A percentile compares a stretch with the other conserved stretches of the same genome.
Conservation (phyloP, 176 grass and related monocot species). For the Paspalum vaginatum region DNA sequence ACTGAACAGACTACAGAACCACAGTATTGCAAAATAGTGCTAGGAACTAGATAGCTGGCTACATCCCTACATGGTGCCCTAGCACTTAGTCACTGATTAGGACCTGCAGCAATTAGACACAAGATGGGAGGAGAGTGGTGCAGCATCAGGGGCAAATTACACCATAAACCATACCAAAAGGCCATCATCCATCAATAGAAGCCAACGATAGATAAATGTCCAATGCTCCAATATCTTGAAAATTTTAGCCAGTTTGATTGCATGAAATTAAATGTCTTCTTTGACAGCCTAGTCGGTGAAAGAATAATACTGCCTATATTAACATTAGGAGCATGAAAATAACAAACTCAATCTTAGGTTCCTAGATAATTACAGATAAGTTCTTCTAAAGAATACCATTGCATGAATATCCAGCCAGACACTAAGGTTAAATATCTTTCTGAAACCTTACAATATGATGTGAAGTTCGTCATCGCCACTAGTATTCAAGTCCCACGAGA, state of each 20-base stretch:
- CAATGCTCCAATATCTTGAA: not conserved
- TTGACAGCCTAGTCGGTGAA: not conserved
- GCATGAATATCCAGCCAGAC: not conserved
- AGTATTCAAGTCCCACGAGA: not conserved
- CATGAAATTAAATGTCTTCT: not conserved
- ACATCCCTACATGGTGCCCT: not conserved
- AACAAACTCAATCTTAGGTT: not conserved
- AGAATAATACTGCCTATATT: not conserved
- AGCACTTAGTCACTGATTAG: too few species aligned
- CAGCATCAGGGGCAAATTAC: not conserved
- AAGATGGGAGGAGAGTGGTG: not conserved
- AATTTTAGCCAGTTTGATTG: not conserved
- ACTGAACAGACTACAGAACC: not conserved
- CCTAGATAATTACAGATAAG: not conserved
- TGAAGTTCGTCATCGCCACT: not conserved
- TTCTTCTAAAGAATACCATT: slow-evolving; percentile 5
- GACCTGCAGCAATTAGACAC: not conserved
- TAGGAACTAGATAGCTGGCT: not conserved
- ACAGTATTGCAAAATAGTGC: not conserved
- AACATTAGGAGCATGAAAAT: not conserved
- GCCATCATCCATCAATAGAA: not conserved
- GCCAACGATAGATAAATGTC: not conserved
- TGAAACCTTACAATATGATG: not conserved
- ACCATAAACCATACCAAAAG: slow-evolving; percentile 21
- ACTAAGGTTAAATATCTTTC: slow-evolving; percentile 16